A percentile compares a stretch with the other conserved stretches of the same genome.
Conservation (phyloP, 169 alveolate species). For the Perkinsus marinus region DNA sequence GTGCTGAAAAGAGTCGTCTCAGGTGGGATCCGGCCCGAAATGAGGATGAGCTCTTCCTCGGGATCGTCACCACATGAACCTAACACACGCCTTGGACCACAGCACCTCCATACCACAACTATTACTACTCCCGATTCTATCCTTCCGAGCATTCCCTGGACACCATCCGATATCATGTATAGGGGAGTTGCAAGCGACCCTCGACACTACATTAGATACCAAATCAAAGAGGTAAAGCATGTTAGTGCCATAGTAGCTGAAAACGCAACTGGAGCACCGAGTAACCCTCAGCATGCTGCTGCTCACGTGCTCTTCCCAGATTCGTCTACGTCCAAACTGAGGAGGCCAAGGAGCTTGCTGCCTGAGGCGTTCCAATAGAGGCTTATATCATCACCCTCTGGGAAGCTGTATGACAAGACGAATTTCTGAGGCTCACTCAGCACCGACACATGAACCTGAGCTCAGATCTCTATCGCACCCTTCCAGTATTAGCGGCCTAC, state of each 20-base stretch:
- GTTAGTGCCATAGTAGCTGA: slow-evolving; percentile 13
- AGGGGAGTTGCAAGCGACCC: slow-evolving; percentile 10
- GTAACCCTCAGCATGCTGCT: too few relatives aligned
- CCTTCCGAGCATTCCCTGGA: slow-evolving; percentile 27
- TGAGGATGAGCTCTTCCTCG: not conserved
- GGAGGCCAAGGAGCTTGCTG: slow-evolving; percentile 22
- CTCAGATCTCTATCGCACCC: not conserved
- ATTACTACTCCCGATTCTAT: not conserved
- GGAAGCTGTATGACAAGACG: slow-evolving; percentile 13
- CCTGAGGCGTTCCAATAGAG: slow-evolving; percentile 48
- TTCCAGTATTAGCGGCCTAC: not conserved
- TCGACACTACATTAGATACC: not conserved
- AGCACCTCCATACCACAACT: not conserved
- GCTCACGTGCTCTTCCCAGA: slow-evolving; percentile 44
- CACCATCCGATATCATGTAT: slow-evolving; percentile 31
- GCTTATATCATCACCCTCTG: slow-evolving; percentile 45
- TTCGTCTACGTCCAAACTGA: slow-evolving; percentile 19
- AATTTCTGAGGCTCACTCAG: not conserved
- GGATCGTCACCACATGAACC: not conserved
- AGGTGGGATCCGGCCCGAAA: not conserved
- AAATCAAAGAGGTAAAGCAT: slow-evolving; percentile 14
- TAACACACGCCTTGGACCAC: not conserved
- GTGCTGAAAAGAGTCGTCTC: not conserved
- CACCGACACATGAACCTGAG: not conserved
- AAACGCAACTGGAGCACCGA: too few relatives aligned